phyloP scores from a whole-genome alignment of 2,329 filamentous ascomycete genomes.

The Calcarisporium arbuscula region DNA sequence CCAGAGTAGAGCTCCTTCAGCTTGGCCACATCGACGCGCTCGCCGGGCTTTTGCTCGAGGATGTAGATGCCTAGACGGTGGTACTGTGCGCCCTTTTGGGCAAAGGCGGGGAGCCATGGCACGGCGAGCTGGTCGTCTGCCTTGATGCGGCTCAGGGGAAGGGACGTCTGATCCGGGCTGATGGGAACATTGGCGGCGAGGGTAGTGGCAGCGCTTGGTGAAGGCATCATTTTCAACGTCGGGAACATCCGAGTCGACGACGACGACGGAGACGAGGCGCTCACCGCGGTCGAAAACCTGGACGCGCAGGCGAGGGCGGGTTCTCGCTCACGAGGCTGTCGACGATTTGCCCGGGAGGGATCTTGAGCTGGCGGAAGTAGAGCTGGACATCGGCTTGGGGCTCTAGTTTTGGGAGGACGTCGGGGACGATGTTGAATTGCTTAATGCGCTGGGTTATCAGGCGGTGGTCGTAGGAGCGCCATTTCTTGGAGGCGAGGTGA shows the following conservation, averaged over 20 bases:
- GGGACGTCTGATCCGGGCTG: constrained; percentile 44
- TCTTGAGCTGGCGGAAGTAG: constrained; percentile 64
- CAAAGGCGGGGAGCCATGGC: constrained; percentile 79
- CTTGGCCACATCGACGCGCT: constrained; percentile 48
- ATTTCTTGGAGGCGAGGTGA: constrained; percentile 78
- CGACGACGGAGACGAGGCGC: constrained; percentile 75
- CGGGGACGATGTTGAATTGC: constrained; percentile 82
- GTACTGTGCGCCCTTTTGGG: constrained; percentile 86
- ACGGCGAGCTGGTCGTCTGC: constrained; percentile 60
- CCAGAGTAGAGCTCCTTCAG: constrained; percentile 46
- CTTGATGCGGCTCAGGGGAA: constrained; percentile 60
- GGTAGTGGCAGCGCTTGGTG: constrained; percentile 77
- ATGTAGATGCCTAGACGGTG: constrained; percentile 82
- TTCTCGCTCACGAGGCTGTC: constrained; percentile 67
- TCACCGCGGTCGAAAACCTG: constrained; percentile 80
- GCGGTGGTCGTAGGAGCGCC: constrained; percentile 74
- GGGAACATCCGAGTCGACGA: constrained; percentile 88
- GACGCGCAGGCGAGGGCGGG: constrained; percentile 68
- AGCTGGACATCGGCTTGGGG: constrained; percentile 75
- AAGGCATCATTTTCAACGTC: constrained; percentile 70
- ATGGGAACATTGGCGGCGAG: constrained; percentile 63
- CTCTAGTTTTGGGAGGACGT: constrained; percentile 75
- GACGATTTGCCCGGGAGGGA: constrained; percentile 73
- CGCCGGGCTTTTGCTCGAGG: constrained; percentile 66
- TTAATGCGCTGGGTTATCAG: constrained; percentile 78